phyloP scores from a whole-genome alignment of 768 basidiomycete genomes.

The Serpula lacrymans region DNA sequence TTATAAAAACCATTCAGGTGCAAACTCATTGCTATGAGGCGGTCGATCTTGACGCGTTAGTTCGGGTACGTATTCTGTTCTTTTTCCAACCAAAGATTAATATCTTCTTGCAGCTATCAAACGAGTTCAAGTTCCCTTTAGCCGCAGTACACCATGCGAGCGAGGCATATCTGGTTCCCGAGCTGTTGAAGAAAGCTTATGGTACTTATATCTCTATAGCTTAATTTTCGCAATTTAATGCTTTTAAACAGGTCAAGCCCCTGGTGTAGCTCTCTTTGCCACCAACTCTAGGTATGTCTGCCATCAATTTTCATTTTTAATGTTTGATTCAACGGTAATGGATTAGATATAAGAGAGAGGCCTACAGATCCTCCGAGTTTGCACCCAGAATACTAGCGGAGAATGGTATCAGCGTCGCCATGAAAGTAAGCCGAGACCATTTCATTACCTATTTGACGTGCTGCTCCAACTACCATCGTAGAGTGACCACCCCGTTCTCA shows the following conservation, averaged over 20 bases:
- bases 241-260: slow-evolving; percentile 43
- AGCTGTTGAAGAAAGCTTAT: slow-evolving; percentile 71
- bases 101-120: slow-evolving; percentile 57
- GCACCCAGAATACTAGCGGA: slow-evolving; percentile 59
- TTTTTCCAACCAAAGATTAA: slow-evolving; percentile 2
- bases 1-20: slow-evolving; percentile 12
- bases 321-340: neutral
- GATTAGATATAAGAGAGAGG: slow-evolving; percentile 49
- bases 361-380: slow-evolving; percentile 64
- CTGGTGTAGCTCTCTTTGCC: slow-evolving; percentile 78
- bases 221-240: neutral
- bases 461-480: slow-evolving; percentile 28
- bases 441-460: slow-evolving; percentile 21
- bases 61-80: slow-evolving; percentile 48
- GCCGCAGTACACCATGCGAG: slow-evolving; percentile 86
- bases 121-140: slow-evolving; percentile 86
- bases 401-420: slow-evolving; percentile 51
- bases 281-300: slow-evolving; percentile 60
- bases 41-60: slow-evolving; percentile 67
- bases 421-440: slow-evolving; percentile 46
- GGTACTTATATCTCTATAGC: slow-evolving; percentile 12
- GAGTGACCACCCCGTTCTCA: slow-evolving; percentile 51
- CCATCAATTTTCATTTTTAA: neutral
- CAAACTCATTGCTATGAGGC: slow-evolving; percentile 47
- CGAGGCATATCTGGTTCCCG: slow-evolving; percentile 88